A percentile compares a stretch with the other conserved stretches of the same genome.
Evolutionary conservation across 169 alveolate species (phyloP).

Genomic region (Babesia caballi): DNA sequence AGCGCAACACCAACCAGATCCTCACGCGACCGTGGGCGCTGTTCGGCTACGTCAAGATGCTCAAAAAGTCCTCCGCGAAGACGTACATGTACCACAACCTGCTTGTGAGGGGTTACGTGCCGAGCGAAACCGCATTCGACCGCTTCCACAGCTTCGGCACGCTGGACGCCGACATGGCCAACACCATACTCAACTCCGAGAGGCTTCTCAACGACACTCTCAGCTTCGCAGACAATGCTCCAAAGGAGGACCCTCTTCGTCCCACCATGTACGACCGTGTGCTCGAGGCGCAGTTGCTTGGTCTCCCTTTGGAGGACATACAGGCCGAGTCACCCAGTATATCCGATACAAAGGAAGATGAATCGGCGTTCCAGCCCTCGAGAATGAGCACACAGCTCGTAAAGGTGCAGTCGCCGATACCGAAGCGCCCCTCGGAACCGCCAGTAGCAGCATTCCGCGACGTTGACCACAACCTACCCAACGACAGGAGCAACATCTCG

Average conservation of each 20-base stretch:
- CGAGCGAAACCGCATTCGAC: constrained; percentile 50
- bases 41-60: constrained; percentile 67
- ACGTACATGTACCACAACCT: constrained; percentile 72
- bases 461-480: constrained; percentile 23
- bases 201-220: constrained; percentile 45
- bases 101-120: constrained; percentile 67
- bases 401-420: neutral
- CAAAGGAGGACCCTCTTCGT: constrained; percentile 19
- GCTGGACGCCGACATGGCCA: constrained; percentile 39
- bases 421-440: neutral
- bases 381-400: constrained; percentile 10
- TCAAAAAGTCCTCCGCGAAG: constrained; percentile 75
- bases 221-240: neutral
- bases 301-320: constrained; percentile 14
- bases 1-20: constrained; percentile 54
- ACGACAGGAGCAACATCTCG: constrained; percentile 39
- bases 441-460: constrained; percentile 13
- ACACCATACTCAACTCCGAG: constrained; percentile 47
- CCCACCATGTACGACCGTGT: constrained; percentile 39
- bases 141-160: constrained; percentile 59
- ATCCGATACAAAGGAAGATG: neutral
- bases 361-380: neutral
- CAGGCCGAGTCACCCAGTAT: neutral
- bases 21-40: constrained; percentile 75
- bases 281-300: constrained; percentile 35